Evolutionary conservation across 306 rosid genomes (phyloP), one percentile per base, ranked within the genome.

Genomic region (Comarum palustre): DNA sequence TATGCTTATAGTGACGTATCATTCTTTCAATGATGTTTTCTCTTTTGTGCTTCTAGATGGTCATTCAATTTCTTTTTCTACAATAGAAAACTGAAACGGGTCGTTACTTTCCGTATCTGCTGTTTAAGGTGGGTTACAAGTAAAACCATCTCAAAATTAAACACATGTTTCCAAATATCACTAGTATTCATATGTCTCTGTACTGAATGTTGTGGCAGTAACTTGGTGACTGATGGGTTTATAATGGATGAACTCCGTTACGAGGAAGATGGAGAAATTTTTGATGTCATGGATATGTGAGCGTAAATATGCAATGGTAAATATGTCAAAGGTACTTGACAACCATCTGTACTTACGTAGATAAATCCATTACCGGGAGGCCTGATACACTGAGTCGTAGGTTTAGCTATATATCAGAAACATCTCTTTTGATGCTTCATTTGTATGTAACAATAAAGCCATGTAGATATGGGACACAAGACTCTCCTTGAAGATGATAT

Each of bases 41-140:
- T 72, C 19, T 45, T 66, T 72, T 78, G 32, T 59, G 39, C 72
- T 73, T 76, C 34, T 88, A 94, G 97, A 73, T 94, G 99, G 99
- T 88, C 97, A 71, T 94, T 89, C 84, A 91, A 84, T 76, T 91
- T 91, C 88, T 88, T 94, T 80, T 94, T 94, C 84, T 94, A 91
- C 73, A 91, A 89, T 72, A 75, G 97, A 81, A 94, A 89, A 84
- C 90, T 88, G 45, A 94, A 91, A 86, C 90, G 97, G 38, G 80
- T 94, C 1, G 91, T 90, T 79, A 88, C 91, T 66, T 91, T 91
- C 77, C 91, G 86, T 32, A 82, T 91, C 79, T 78, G 87, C 85
- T 91, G 99, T 88, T 82, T 85, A 83, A 94, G 97, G 97, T 94
- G 78, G 71, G 89, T 66, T n/a, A 62, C 66, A 51, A 22, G 71